Evolutionary conservation across 345 rosid species (phyloP).

Genomic region (Cardamine resedifolia): DNA sequence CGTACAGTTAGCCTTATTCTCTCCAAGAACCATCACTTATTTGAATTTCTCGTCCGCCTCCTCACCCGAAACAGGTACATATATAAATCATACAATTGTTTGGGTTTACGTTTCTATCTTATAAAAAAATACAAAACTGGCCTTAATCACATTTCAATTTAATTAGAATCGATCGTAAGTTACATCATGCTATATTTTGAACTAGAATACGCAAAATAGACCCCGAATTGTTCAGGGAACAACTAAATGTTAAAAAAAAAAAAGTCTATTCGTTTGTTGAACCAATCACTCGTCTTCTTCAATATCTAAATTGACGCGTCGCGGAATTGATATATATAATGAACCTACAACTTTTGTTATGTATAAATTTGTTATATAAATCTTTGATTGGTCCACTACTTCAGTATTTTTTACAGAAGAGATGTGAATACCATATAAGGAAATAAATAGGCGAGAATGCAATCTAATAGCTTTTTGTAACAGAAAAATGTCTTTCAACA

Average conservation of each 20-base stretch:
- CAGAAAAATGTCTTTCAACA: constrained; percentile 1
- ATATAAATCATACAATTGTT: not conserved
- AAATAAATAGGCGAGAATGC: constrained; percentile 8
- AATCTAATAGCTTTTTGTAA: constrained; percentile 18
- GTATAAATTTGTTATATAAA: not conserved
- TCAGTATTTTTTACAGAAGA: not conserved
- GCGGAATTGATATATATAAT: not conserved
- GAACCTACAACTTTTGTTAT: not conserved
- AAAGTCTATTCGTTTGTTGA: constrained; percentile 30
- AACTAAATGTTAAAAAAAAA: constrained; percentile 14
- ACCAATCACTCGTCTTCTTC: constrained; percentile 26
- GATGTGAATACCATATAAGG: constrained; percentile 2
- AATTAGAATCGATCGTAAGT: not conserved
- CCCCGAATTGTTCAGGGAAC: constrained; percentile 3
- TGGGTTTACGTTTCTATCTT: not conserved
- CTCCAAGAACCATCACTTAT: constrained; percentile 73
- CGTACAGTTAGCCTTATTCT: constrained; percentile 75
- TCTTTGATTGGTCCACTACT: constrained; percentile 21
- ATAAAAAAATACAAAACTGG: not conserved
- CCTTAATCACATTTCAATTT: not conserved
- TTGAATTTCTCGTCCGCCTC: constrained; percentile 74
- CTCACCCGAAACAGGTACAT: constrained; percentile 74
- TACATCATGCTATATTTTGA: not conserved
- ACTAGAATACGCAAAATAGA: not conserved
- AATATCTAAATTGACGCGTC: not conserved